These are phyloP conservation scores for Chloranthus sessilifolius DNA, from an alignment of 164 flowering plant species.

Conservation along the genomic window DNA sequence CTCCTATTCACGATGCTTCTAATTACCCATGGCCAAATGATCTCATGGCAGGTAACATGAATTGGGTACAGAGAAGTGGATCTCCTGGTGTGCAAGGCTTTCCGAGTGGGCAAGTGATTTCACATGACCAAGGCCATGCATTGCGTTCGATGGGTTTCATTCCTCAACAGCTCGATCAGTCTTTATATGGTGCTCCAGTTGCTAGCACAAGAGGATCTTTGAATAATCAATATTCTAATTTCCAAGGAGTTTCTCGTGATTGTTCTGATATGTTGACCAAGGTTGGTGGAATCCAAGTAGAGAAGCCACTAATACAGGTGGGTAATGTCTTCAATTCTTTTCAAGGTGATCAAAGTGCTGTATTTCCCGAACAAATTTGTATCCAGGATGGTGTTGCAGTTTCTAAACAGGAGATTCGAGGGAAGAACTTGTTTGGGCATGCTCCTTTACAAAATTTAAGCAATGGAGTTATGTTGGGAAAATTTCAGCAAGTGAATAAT, in stretches of 20 bases:
- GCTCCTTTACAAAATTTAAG: conserved; percentile 26
- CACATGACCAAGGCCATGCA: conserved; percentile 41
- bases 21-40: conserved; percentile 19
- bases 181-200: conserved; percentile 56
- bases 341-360: conserved; percentile 32
- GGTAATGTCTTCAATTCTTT: conserved; percentile 30
- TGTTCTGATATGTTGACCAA: conserved; percentile 26
- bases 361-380: conserved; percentile 29
- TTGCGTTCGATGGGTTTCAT: conserved; percentile 34
- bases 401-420: conserved; percentile 39
- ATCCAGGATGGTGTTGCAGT: conserved; percentile 26
- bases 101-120: conserved; percentile 28
- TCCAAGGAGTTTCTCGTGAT: conserved; percentile 42
- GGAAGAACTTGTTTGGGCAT: conserved; percentile 33
- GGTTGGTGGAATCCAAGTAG: conserved; percentile 28
- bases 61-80: conserved; percentile 39
- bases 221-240: conserved; percentile 31
- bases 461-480: conserved; percentile 24
- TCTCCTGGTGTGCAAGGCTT: conserved; percentile 40
- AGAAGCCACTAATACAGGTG: conserved; percentile 36
- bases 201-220: conserved; percentile 29
- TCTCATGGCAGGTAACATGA: conserved; percentile 23
- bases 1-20: conserved; percentile 36
- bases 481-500: conserved; percentile 27
- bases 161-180: conserved; percentile 52